These are phyloP conservation scores for Extremus antarcticus DNA, from an alignment of 495 filamentous ascomycete genomes.

Conservation along the genomic window DNA sequence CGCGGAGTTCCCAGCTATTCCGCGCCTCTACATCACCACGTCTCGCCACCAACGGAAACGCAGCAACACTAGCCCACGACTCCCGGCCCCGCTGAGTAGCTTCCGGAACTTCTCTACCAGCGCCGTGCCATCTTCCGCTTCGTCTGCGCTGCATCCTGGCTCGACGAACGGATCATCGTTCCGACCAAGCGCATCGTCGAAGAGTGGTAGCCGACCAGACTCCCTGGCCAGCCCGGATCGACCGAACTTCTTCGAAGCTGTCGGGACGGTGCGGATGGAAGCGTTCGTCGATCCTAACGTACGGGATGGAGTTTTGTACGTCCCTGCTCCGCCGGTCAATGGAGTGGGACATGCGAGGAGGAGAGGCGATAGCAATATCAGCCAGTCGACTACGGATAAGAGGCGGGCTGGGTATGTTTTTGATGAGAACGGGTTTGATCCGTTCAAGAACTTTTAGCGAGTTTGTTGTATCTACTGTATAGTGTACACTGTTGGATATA, in stretches of 20 bases:
- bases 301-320: slow-evolving; percentile 19
- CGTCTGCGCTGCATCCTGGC: slow-evolving; percentile 3
- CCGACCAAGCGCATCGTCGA: slow-evolving; percentile 13
- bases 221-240: slow-evolving; percentile 18
- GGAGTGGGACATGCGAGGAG: not conserved
- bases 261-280: slow-evolving; percentile 94
- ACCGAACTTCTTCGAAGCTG: slow-evolving; percentile 59
- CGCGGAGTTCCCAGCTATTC: slow-evolving; percentile 72
- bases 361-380: slow-evolving; percentile 23
- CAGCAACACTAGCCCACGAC: slow-evolving; percentile 46
- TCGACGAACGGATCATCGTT: slow-evolving; percentile 4
- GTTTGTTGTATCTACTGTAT: not conserved
- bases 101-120: slow-evolving; percentile 24
- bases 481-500: not conserved
- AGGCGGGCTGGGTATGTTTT: slow-evolving; percentile 14
- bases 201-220: slow-evolving; percentile 21
- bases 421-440: slow-evolving; percentile 20
- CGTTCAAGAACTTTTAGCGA: slow-evolving; percentile 13
- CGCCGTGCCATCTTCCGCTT: slow-evolving; percentile 21
- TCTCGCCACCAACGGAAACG: slow-evolving; percentile 64
- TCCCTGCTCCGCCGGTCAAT: slow-evolving; percentile 13
- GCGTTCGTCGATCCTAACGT: slow-evolving; percentile 62
- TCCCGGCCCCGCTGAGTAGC: slow-evolving; percentile 21
- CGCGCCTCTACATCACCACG: slow-evolving; percentile 48
- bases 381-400: slow-evolving; percentile 12